phyloP scores from a whole-genome alignment of 2,329 filamentous ascomycete species.

The Ascomycota sp. region DNA sequence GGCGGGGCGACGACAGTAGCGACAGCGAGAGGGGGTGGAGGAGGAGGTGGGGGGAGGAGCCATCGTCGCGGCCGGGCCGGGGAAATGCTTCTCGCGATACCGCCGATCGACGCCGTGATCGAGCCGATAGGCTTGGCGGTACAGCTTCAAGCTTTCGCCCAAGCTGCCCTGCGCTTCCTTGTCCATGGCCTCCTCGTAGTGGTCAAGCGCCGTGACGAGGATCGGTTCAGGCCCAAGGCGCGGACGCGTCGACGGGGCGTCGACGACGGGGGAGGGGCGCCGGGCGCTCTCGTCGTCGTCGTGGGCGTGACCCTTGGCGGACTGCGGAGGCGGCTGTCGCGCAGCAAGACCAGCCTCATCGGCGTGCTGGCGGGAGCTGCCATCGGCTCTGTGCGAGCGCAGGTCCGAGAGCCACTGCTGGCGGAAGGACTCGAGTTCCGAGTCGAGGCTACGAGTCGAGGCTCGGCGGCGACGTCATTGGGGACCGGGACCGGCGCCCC shows the following conservation, averaged over 20 bases:
- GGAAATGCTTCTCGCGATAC: conserved; percentile 85
- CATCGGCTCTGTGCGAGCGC: conserved; percentile 12
- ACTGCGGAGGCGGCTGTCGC: neutral
- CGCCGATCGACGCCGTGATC: conserved; percentile 66
- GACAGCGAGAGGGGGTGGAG: conserved; percentile 28
- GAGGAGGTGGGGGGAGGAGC: neutral
- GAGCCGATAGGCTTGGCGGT: conserved; percentile 80
- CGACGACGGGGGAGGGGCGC: no score
- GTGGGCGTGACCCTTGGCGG: conserved; percentile 2
- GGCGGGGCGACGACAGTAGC: conserved; percentile 15
- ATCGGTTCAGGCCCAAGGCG: conserved; percentile 12
- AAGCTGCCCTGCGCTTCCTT: conserved; percentile 70
- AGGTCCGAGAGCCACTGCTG: conserved; percentile 74
- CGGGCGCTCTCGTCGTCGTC: conserved; percentile 2
- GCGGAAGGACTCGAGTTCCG: conserved; percentile 72
- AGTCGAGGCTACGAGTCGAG: conserved; percentile 28
- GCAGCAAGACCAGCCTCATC: neutral
- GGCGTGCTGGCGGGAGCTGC: neutral
- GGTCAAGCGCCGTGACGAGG: conserved; percentile 64
- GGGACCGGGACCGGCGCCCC: no score
- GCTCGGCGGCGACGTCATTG: no score
- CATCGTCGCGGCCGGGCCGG: no score
- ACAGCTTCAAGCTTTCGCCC: conserved; percentile 72
- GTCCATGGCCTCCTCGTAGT: conserved; percentile 82
- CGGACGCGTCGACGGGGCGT: conserved; percentile 4